Evolutionary conservation across 176 grass and related monocot genomes (phyloP), one percentile per base, ranked within the genome.

Genomic region (Elymus sibiricus): DNA sequence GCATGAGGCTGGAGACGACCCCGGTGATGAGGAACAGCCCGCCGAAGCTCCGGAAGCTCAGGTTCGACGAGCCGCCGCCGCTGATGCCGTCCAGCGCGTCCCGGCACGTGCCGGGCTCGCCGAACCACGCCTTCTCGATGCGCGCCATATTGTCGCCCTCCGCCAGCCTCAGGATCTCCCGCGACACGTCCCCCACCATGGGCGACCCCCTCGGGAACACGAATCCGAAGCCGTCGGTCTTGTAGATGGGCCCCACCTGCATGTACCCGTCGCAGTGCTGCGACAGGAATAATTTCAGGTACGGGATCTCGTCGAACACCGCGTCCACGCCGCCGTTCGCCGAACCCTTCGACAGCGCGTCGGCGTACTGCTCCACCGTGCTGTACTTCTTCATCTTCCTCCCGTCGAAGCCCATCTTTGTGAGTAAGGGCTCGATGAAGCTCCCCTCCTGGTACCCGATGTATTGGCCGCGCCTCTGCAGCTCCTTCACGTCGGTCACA

Each of bases 11-110:
- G 2, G 93, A 90, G 2, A 86, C 87, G 1, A 70, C 63, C 9
- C 87, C 87, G 6, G 91, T 90, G 40, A 95, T 90, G 78, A 95
- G 76, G 79, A 98, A 95, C 51, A 95, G 85, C 11, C 91, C 92
- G 5, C 85, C 80, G 47, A 98, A 98, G 59, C 78, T 95, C 38
- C 35, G 25, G 29, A 98, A 86, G 78, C 42, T 28, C 7, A 74
- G 71, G 71, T 28, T 25, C 0, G 71, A 9, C 7, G 71, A 74
- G 13, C 42, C 42, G 7, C 15, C n/a, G 24, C 6, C 34, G 11
- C 21, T 10, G 59, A n/a, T 62, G 59, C 9, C n/a, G 22, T 9
- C n/a, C 59, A 14, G 24, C n/a, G 14, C 2, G 3, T 7, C n/a
- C 13, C 24, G 38, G 22, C 70, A 71, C 38, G 70, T n/a, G 11